Evolutionary conservation across 2,329 filamentous ascomycete species (phyloP), one percentile per base, ranked within the genome.

Genomic region (Gliomastix tumulicola): DNA sequence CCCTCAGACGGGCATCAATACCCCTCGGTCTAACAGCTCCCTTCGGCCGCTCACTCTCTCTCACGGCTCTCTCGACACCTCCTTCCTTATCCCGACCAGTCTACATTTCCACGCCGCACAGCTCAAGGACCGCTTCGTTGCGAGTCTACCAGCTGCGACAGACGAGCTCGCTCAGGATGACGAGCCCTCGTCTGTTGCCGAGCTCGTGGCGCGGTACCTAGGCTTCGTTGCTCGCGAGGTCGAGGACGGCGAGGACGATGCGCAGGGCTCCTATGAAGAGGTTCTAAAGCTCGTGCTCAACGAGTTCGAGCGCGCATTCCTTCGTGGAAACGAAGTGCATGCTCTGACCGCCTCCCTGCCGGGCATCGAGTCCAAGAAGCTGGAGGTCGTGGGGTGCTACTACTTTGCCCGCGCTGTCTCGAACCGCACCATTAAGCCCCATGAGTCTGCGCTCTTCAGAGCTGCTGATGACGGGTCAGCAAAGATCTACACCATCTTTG

Each of bases 81-180:
- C 88, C 37, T 92, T 98, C 62, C 82, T 96, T 55, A 85, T 98
- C 57, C 90, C 92, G 41, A 97, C 92, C 50, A 86, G 82, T 54
- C 79, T 96, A 45, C 92, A 98, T 67, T 98, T 94, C 72, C 89
- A 92, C 63, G 92, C 92, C 52, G 84, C 88, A 42, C 87, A 95
- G 68, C 74, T 97, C 57, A 94, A 90, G 72, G 89, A 96, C 51
- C 77, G 81, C 48, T 98, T 98, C 67, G 76, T 80, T 47, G 75
- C 85, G 33, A 88, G 82, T 46, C 76, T 98, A 49, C 94, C 94
- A 37, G 74, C 82, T 53, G 86, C 92, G 40, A 98, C 94, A 58
- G 92, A 98, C 59, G 92, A 98, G 71, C 79, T 97, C 46, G 94
- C 92, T 43, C 88, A 90, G 59, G 94, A 98, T 70, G 92, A 98